Conservation (phyloP, 345 rosid genomes). For the Cardamine resedifolia region DNA sequence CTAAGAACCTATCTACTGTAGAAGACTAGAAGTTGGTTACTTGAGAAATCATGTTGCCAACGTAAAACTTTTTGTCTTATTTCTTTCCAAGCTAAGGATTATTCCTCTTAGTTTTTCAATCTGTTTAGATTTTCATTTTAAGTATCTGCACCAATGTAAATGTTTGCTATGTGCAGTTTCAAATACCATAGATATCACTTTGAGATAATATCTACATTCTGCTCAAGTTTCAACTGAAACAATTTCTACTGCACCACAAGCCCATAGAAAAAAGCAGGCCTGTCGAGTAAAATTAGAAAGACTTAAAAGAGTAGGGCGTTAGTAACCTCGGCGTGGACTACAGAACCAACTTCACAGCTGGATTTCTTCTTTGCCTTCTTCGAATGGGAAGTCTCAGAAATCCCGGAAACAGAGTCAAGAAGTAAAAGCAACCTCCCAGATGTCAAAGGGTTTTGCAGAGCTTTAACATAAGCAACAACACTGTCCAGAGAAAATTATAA, state of each 20-base stretch:
- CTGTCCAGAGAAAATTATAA: constrained; percentile 50
- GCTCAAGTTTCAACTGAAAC: constrained; percentile 6
- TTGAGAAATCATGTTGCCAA: background rate
- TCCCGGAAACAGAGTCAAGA: constrained; percentile 61
- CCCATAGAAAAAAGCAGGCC: background rate
- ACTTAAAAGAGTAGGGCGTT: constrained; percentile 6
- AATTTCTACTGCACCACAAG: constrained; percentile 15
- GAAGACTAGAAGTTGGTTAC: constrained; percentile 1
- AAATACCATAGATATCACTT: background rate
- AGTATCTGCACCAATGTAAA: background rate
- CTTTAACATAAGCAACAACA: constrained; percentile 69
- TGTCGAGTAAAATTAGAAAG: background rate
- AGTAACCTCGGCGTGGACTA: constrained; percentile 86
- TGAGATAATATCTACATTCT: constrained; percentile 6
- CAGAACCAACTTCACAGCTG: constrained; percentile 64
- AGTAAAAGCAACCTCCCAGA: constrained; percentile 84
- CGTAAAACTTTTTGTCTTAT: background rate
- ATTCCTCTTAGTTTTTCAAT: background rate
- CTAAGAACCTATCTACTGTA: too few relatives aligned
- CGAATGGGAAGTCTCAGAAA: constrained; percentile 60
- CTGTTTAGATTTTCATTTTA: background rate
- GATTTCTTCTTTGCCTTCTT: constrained; percentile 86
- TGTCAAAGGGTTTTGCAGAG: constrained; percentile 60
- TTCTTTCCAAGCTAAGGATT: background rate
- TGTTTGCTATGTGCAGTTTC: background rate